phyloP scores from a whole-genome alignment of 1,284 basidiomycete species.

The Schizophyllum amplum region DNA sequence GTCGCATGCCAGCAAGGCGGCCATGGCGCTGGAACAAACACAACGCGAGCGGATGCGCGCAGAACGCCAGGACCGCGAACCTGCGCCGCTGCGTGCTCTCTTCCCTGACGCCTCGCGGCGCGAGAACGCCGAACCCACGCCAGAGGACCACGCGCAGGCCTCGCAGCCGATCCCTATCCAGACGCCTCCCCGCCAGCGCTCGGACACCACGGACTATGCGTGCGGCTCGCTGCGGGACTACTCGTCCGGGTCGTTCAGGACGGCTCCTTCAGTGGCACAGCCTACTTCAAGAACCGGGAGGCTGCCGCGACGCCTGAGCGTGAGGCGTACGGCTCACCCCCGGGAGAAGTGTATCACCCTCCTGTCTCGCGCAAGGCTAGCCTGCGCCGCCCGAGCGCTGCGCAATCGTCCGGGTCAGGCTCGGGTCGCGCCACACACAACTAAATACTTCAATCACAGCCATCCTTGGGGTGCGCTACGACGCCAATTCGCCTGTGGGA shows the following conservation, averaged over 20 bases:
- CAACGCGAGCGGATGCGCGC: no score
- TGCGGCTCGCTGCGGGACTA: background rate
- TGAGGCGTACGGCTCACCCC: background rate
- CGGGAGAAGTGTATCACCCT: background rate
- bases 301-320: background rate
- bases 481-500: background rate
- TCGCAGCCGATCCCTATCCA: background rate
- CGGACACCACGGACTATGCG: background rate
- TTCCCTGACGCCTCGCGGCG: background rate
- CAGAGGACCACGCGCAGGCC: background rate
- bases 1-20: background rate
- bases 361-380: background rate
- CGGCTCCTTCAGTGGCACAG: background rate
- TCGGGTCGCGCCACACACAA: background rate
- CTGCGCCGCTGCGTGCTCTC: no score
- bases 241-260: background rate
- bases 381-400: background rate
- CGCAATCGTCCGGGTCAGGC: background rate
- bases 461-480: background rate
- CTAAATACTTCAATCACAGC: background rate
- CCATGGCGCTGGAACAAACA: background rate
- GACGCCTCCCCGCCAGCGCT: background rate
- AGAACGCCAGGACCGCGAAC: no score
- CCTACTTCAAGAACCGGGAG: background rate
- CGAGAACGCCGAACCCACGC: background rate